Percentiles rank a stretch among this genome's conserved stretches.
phyloP scores from a whole-genome alignment of 805 yeast genomes.

The Metschnikowia chrysomelidarum region DNA sequence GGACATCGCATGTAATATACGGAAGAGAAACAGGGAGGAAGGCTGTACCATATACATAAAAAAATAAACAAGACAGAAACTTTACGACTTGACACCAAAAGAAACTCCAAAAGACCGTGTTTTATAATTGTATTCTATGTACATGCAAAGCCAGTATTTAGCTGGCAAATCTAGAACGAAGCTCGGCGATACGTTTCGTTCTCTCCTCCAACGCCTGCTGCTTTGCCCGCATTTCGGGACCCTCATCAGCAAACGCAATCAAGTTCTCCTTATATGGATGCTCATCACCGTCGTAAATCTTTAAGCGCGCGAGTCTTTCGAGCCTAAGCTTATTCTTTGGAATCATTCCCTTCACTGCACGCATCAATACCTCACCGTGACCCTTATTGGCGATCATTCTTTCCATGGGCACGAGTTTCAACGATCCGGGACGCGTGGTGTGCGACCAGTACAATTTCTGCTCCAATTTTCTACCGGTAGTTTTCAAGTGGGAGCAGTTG shows the following conservation, averaged over 20 bases:
- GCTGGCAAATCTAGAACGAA: slow-evolving; percentile 30
- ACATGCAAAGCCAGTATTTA: slow-evolving; percentile 20
- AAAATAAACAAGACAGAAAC: slow-evolving; percentile 1
- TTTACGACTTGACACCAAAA: not conserved
- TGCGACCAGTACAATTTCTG: slow-evolving; percentile 89
- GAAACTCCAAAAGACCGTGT: not conserved
- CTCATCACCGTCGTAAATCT: slow-evolving; percentile 82
- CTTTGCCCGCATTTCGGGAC: slow-evolving; percentile 47
- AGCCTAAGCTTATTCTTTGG: slow-evolving; percentile 87
- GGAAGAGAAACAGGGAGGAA: slow-evolving; percentile 3
- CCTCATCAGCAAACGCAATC: slow-evolving; percentile 82
- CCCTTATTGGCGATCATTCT: slow-evolving; percentile 76
- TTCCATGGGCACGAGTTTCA: slow-evolving; percentile 80
- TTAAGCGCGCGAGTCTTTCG: slow-evolving; percentile 76
- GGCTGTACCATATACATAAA: not conserved
- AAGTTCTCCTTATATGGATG: slow-evolving; percentile 84
- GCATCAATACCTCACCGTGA: slow-evolving; percentile 75
- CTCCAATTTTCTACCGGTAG: slow-evolving; percentile 82
- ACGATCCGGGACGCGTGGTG: slow-evolving; percentile 84
- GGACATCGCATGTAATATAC: slow-evolving; percentile 10
- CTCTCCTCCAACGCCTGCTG: slow-evolving; percentile 35
- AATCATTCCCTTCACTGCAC: slow-evolving; percentile 94
- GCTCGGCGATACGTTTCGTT: slow-evolving; percentile 32
- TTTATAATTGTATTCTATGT: slow-evolving; percentile 6
- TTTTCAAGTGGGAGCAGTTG: slow-evolving; percentile 75